A percentile compares a stretch with the other conserved stretches of the same genome.
phyloP scores from a whole-genome alignment of 2,329 filamentous ascomycete species.

The Sarocladium strictum region DNA sequence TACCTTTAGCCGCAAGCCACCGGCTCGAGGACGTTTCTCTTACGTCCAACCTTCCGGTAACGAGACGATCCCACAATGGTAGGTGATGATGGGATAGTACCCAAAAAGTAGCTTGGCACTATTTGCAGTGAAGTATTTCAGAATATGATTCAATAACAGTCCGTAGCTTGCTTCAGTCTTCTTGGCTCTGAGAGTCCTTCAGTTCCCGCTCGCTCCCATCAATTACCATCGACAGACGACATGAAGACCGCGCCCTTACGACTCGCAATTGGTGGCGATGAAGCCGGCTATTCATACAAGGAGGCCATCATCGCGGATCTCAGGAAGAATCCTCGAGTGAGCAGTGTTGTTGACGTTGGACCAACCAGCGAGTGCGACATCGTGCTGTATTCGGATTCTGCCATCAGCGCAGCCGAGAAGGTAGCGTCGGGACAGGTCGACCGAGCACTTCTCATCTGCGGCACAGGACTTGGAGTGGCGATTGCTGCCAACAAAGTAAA shows the following conservation, averaged over 20 bases:
- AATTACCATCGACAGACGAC: background rate
- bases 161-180: no score
- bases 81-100: no score
- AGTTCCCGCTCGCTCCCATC: background rate
- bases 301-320: conserved; percentile 69
- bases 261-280: conserved; percentile 24
- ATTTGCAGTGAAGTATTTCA: no score
- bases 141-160: no score
- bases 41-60: no score
- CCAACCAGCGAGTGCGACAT: conserved; percentile 61
- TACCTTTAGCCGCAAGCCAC: background rate
- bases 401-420: conserved; percentile 62
- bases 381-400: conserved; percentile 75
- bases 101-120: no score
- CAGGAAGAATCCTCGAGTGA: conserved; percentile 58
- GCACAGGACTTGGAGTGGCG: conserved; percentile 81
- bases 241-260: conserved; percentile 9
- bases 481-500: conserved; percentile 83
- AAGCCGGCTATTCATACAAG: conserved; percentile 75
- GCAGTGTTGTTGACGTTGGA: conserved; percentile 67
- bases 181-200: background rate
- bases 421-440: conserved; percentile 60
- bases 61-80: no score
- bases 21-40: background rate
- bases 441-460: conserved; percentile 76